Base-by-base conservation (phyloP, 441 rosid genomes). In the Aleurites moluccanus region DNA sequence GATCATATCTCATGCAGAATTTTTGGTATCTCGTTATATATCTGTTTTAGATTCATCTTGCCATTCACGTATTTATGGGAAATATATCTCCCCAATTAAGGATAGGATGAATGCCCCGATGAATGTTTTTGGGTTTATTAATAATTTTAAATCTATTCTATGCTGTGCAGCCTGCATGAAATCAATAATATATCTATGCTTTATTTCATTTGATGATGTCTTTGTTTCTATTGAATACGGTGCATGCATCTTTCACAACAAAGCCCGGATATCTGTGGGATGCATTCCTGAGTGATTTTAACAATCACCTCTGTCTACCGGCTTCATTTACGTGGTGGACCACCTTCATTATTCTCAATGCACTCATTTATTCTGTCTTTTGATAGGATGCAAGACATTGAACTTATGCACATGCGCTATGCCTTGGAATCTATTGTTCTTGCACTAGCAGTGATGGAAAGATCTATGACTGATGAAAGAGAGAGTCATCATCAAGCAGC, bases 321-420 rank as follows among this genome's bases (percentile, higher is more conserved):
- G 59, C 63, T 44, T 69, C 38, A 15, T 78, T 61, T 60, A 42
- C 64, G 69, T 76, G 47, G 56, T 56, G 33, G 68, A 27, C 33
- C 23, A 7, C 45, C 62, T 69, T 53, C 64, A 18, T 27, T 38
- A 16, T 49, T 73, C 45, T 56, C 55, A 6, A 21, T 53, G 21
- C 78, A 64, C 60, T 76, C 25, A 47, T 63, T 28, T 79, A 47
- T 67, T 73, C 47, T 49, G 16, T 50, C 13, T 57, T 23, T 67
- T 76, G 72, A 57, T 75, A 96, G 99, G 92, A 84, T 89, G 90
- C 93, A 90, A 84, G 99, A 96, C 83, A 86, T 92, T 83, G 99
- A 96, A 85, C 89, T 96, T 76, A 93, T 96, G 97, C 96, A 86
- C 83, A 91, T 96, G 97, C 94, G 96, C 72, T 96, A 96, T 91